phyloP scores from a whole-genome alignment of 1,284 basidiomycete genomes.

The Porogramme epimiltina region DNA sequence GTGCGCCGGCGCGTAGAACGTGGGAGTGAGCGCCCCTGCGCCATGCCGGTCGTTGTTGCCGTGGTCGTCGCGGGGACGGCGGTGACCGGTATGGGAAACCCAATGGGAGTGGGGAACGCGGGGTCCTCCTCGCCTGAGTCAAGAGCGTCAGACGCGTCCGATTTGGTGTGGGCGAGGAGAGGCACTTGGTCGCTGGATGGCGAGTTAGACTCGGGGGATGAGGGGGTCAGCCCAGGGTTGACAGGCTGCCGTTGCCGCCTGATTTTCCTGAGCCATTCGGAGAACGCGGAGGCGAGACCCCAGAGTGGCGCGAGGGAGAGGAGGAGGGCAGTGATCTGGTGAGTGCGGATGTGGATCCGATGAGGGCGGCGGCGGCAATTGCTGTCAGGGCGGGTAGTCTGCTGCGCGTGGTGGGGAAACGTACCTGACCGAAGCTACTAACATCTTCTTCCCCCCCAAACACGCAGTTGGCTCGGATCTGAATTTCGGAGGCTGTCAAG shows the following conservation, averaged over 20 bases:
- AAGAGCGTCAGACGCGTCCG: background rate
- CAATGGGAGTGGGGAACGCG: background rate
- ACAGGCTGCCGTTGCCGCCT: no score
- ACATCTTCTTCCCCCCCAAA: conserved; percentile 29
- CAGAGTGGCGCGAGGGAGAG: conserved; percentile 30
- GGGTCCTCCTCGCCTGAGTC: background rate
- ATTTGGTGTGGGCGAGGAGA: background rate
- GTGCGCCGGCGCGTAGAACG: no score
- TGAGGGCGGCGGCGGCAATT: background rate
- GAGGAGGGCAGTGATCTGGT: conserved; percentile 28
- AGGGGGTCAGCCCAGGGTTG: conserved; percentile 19
- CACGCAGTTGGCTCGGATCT: conserved; percentile 26
- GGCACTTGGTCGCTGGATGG: background rate
- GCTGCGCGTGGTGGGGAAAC: background rate
- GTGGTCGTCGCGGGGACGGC: background rate
- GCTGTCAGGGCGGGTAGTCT: background rate
- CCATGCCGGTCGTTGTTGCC: background rate
- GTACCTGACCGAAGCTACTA: conserved; percentile 31
- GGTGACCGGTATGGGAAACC: background rate
- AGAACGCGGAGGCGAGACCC: conserved; percentile 28
- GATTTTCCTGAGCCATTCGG: conserved; percentile 28
- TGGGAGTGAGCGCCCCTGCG: no score
- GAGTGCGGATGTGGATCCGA: no score
- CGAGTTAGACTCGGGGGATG: background rate
- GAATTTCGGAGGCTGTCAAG: conserved; percentile 26